Evolutionary conservation across 148 eudicot genomes (phyloP), one percentile per base, ranked within the genome.

Genomic region (Arbutus unedo): DNA sequence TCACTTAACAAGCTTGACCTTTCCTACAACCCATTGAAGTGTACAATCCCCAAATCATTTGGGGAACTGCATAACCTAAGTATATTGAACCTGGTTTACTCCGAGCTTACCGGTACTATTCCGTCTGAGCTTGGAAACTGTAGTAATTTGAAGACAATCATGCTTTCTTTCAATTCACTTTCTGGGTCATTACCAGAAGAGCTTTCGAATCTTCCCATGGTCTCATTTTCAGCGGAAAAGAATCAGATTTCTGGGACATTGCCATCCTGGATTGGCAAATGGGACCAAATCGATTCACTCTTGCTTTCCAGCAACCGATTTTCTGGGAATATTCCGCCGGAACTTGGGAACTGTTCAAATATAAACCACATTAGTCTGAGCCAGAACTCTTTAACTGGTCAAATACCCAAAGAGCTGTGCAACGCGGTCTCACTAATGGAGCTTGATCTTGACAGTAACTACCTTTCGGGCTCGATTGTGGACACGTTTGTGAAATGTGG

Each of bases 51-150:
- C 18, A 82, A 75, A 72, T 53, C 82, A 2, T 57, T 90, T 14
- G 92, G 92, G 7, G 59, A 56, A 18, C 68, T 88, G 76, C 83
- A 81, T 43, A 90, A 88, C 51, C 81, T 90, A 54, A 88, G 84
- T 0, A 81, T 88, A 50, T 79, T 90, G 71, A 88, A 88, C 62
- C 87, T 90, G 1, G 89, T 82, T 13, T 85, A 87, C 9, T 38
- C 92, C 19, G 87, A 88, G 70, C 86, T 90, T 21, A 88, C 87
- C 57, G 91, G 92, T 68, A 85, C 88, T 18, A 85, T 90, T 55
- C 92, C 92, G 2, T 53, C 87, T 1, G 88, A 87, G 84, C 87
- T 90, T 8, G 92, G 92, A 23, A 88, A 80, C 15, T 90, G 92
- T 66, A 68, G 31, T 0, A 88, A 85, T 50, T 74, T 90, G 77